Conservation (phyloP, 2,329 filamentous ascomycete genomes). For the Aspergillus uvarum region DNA sequence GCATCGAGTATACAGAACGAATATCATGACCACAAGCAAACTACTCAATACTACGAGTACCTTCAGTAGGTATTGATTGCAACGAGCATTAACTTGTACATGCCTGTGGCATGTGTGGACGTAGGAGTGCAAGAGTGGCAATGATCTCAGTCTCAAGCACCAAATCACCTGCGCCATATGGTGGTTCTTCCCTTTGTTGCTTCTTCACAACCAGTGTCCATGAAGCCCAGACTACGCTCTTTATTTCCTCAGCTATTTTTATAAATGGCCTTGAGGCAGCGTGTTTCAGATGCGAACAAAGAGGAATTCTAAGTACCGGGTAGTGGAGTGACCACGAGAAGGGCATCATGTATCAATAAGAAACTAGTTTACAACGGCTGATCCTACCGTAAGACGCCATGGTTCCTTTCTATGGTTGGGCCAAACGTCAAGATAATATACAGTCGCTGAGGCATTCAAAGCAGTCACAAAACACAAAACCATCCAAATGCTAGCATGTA, state of each 20-base stretch:
- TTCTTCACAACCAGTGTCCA: background rate
- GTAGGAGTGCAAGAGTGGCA: background rate
- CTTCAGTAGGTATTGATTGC: background rate
- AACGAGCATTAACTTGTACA: background rate
- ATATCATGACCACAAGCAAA: background rate
- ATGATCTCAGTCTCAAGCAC: background rate
- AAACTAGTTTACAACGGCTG: background rate
- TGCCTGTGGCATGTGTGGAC: background rate
- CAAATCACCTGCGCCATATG: background rate
- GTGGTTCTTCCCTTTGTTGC: background rate
- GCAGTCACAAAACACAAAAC: conserved; percentile 10
- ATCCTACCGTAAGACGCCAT: background rate
- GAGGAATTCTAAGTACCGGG: background rate
- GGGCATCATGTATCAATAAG: background rate
- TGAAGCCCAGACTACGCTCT: background rate
- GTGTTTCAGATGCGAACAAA: background rate
- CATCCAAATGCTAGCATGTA: conserved; percentile 11
- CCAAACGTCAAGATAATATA: conserved; percentile 16
- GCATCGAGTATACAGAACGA: background rate
- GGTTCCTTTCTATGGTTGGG: background rate
- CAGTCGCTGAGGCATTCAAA: conserved; percentile 14
- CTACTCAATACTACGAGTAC: no score
- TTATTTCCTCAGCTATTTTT: background rate
- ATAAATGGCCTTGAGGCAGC: background rate
- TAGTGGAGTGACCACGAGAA: background rate